A percentile compares a stretch with the other conserved stretches of the same genome.
Conservation (phyloP, 2,329 filamentous ascomycete genomes). For the Ilyonectria mors-panacis region DNA sequence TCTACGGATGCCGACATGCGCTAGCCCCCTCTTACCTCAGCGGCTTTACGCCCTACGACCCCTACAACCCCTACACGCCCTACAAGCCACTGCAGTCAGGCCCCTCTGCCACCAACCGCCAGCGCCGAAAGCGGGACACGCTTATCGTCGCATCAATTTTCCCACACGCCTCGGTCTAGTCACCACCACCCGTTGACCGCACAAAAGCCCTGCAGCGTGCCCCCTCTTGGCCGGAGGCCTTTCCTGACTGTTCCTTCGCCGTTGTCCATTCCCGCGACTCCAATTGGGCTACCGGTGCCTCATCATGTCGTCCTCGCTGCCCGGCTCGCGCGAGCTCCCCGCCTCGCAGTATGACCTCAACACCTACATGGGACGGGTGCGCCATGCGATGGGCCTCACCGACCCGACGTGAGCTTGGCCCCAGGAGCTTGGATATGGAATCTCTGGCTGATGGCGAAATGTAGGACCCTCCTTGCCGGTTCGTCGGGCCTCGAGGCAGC, state of each 20-base stretch:
- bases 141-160: constrained; percentile 51
- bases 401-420: constrained; percentile 87
- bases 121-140: constrained; percentile 51
- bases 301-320: constrained; percentile 76
- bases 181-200: constrained; percentile 21
- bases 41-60: constrained; percentile 2
- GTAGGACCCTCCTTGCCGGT: constrained; percentile 88
- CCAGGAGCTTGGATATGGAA: neutral
- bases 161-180: constrained; percentile 31
- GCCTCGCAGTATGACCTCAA: constrained; percentile 91
- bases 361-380: constrained; percentile 96
- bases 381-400: constrained; percentile 89
- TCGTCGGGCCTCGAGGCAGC: constrained; percentile 85
- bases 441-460: constrained; percentile 25
- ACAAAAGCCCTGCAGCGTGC: constrained; percentile 19
- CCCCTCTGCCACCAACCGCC: constrained; percentile 30
- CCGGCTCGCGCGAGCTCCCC: constrained; percentile 84
- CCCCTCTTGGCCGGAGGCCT: constrained; percentile 23
- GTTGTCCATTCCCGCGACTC: constrained; percentile 12
- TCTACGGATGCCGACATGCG: constrained; percentile 17
- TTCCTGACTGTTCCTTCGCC: constrained; percentile 20
- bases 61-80: constrained; percentile 10
- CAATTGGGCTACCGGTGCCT: constrained; percentile 19
- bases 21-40: constrained; percentile 7
- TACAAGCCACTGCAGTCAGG: neutral